Conservation (phyloP, 768 basidiomycete species). For the Amanita thiersii region DNA sequence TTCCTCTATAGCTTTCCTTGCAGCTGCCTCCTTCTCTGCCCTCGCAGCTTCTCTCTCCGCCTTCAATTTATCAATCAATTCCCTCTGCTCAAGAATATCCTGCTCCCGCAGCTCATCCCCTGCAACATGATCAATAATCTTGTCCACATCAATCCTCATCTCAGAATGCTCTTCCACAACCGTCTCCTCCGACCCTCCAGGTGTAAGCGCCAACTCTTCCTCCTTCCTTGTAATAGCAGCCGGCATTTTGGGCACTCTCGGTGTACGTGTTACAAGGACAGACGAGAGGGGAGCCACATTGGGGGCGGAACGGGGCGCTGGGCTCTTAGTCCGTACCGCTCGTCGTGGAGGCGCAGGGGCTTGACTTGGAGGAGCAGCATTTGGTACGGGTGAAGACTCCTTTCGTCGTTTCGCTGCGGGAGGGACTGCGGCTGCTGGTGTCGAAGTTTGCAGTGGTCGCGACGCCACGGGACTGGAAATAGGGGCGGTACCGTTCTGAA, state of each 20-base stretch:
- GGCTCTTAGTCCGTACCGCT: slow-evolving; percentile 34
- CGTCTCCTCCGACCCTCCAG: slow-evolving; percentile 54
- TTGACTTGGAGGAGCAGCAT: slow-evolving; percentile 19
- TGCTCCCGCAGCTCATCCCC: slow-evolving; percentile 55
- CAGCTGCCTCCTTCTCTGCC: slow-evolving; percentile 18
- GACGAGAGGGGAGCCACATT: slow-evolving; percentile 26
- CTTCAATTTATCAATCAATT: slow-evolving; percentile 67
- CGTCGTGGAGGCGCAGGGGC: slow-evolving; percentile 17
- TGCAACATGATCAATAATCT: slow-evolving; percentile 46
- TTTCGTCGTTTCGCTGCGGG: slow-evolving; percentile 55
- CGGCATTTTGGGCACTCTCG: slow-evolving; percentile 7
- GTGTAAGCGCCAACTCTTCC: slow-evolving; percentile 30
- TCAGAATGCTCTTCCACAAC: slow-evolving; percentile 60
- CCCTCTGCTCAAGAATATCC: slow-evolving; percentile 73
- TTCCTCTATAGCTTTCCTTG: slow-evolving; percentile 16
- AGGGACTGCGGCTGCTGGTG: slow-evolving; percentile 29
- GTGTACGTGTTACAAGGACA: slow-evolving; percentile 25
- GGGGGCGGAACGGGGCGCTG: slow-evolving; percentile 23
- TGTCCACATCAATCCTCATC: slow-evolving; percentile 44
- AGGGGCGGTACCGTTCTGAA: slow-evolving; percentile 14
- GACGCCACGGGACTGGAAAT: slow-evolving; percentile 21
- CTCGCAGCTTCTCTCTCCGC: slow-evolving; percentile 41
- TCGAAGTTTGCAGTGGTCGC: slow-evolving; percentile 32
- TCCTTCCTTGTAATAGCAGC: slow-evolving; percentile 20
- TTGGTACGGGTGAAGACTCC: slow-evolving; percentile 48